Evolutionary conservation across 176 grass and related monocot species (phyloP).

Genomic region (Triticum monococcum): DNA sequence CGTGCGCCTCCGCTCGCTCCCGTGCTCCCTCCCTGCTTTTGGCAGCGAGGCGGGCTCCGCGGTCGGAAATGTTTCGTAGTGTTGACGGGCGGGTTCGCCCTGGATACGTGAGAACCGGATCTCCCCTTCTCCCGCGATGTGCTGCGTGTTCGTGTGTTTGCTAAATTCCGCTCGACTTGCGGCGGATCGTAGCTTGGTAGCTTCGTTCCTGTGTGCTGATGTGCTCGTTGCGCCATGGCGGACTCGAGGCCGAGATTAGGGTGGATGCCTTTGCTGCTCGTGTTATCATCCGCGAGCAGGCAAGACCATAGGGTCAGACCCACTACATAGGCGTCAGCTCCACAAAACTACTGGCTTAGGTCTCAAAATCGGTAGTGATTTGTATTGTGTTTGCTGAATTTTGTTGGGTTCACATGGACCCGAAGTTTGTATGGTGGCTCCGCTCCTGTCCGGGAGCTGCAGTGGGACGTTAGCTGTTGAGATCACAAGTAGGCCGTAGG

Average conservation of each 20-base stretch:
- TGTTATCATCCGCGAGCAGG: not conserved
- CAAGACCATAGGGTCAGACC: not conserved
- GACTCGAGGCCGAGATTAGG: not conserved
- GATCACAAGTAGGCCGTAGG: constrained; percentile 25
- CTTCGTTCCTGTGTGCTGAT: not conserved
- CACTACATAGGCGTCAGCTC: not conserved
- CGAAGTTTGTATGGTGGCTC: not conserved
- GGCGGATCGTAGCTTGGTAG: constrained; percentile 23
- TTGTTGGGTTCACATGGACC: not conserved
- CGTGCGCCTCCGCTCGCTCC: constrained; percentile 5
- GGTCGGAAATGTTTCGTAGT: constrained; percentile 13
- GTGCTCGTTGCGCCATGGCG: not conserved
- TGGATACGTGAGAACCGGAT: constrained; percentile 11
- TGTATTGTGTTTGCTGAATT: not conserved
- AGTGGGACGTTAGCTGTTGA: not conserved
- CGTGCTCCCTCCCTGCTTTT: constrained; percentile 24
- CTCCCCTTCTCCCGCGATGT: not conserved
- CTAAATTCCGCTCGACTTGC: not conserved
- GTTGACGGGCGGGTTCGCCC: constrained; percentile 12
- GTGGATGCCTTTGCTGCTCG: not conserved
- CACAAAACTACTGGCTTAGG: not conserved
- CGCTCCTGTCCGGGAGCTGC: not conserved
- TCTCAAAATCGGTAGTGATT: not conserved
- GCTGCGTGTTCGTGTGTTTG: not conserved
- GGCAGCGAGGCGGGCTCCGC: not conserved